Conservation (phyloP, 345 rosid genomes). For the Hevea brasiliensis region DNA sequence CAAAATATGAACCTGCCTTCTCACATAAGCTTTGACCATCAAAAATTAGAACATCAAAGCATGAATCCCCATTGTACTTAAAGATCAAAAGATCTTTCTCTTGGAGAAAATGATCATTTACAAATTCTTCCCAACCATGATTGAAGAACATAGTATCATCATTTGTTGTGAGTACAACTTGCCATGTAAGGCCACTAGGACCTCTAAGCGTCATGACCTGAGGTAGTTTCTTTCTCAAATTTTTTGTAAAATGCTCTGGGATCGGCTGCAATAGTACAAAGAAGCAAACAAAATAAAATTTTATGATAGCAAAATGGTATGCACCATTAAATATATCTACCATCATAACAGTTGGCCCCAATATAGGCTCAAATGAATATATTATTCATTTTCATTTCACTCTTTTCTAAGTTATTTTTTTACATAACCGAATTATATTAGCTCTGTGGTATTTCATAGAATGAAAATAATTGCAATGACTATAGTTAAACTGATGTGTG, state of each 20-base stretch:
- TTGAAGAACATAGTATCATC: constrained; percentile 43
- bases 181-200: constrained; percentile 65
- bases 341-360: too few relatives aligned
- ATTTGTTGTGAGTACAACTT: constrained; percentile 44
- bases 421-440: background rate
- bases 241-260: constrained; percentile 54
- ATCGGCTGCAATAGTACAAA: constrained; percentile 45
- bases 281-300: background rate
- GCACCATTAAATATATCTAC: background rate
- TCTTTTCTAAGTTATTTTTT: background rate
- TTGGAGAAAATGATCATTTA: constrained; percentile 47
- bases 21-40: constrained; percentile 69
- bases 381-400: background rate
- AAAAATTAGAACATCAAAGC: constrained; percentile 70
- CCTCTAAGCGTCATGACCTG: constrained; percentile 57
- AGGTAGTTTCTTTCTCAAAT: constrained; percentile 53
- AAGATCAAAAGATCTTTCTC: constrained; percentile 72
- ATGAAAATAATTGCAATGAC: too few relatives aligned
- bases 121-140: constrained; percentile 68
- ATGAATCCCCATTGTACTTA: constrained; percentile 66
- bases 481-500: too few relatives aligned
- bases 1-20: constrained; percentile 68
- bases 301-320: background rate
- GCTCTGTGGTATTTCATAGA: background rate
- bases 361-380: too few relatives aligned